Percentiles rank a stretch among this genome's conserved stretches.
Evolutionary conservation across 495 filamentous ascomycete species (phyloP).

Genomic region (Annulohypoxylon stygium): DNA sequence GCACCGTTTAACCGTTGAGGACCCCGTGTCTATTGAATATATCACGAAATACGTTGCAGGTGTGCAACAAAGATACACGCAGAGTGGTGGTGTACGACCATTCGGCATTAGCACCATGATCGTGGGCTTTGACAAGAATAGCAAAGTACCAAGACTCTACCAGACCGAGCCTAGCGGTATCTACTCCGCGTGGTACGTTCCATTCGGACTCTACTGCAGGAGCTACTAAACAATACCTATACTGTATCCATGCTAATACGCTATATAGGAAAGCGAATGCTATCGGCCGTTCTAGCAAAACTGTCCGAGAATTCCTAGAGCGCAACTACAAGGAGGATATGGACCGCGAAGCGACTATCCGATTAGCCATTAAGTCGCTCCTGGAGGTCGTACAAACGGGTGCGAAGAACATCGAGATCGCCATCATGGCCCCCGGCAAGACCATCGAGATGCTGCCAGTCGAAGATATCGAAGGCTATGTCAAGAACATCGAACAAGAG

Average conservation of each 20-base stretch:
- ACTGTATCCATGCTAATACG: constrained; percentile 14
- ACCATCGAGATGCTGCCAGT: constrained; percentile 92
- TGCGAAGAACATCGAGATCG: constrained; percentile 99
- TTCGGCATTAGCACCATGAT: constrained; percentile 98
- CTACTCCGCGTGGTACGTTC: constrained; percentile 91
- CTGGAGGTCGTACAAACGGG: constrained; percentile 98
- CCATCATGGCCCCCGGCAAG: constrained; percentile 97
- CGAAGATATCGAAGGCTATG: constrained; percentile 94
- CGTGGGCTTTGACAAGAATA: constrained; percentile 95
- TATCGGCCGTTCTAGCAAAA: constrained; percentile 98
- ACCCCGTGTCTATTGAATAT: constrained; percentile 97
- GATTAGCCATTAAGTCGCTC: constrained; percentile 96
- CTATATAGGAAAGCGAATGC: constrained; percentile 94
- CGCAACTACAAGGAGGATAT: constrained; percentile 97
- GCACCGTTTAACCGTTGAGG: constrained; percentile 97
- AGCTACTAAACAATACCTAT: too few relatives aligned
- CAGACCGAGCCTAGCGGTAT: constrained; percentile 99
- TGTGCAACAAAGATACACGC: constrained; percentile 98
- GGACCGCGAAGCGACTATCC: constrained; percentile 96
- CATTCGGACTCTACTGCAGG: not conserved
- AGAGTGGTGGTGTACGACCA: constrained; percentile 95
- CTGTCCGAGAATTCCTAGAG: constrained; percentile 96
- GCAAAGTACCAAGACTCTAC: constrained; percentile 86
- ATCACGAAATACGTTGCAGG: constrained; percentile 98
- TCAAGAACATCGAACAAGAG: constrained; percentile 98